phyloP scores from a whole-genome alignment of 148 eudicot genomes.

The Vaccinium corymbosum region DNA sequence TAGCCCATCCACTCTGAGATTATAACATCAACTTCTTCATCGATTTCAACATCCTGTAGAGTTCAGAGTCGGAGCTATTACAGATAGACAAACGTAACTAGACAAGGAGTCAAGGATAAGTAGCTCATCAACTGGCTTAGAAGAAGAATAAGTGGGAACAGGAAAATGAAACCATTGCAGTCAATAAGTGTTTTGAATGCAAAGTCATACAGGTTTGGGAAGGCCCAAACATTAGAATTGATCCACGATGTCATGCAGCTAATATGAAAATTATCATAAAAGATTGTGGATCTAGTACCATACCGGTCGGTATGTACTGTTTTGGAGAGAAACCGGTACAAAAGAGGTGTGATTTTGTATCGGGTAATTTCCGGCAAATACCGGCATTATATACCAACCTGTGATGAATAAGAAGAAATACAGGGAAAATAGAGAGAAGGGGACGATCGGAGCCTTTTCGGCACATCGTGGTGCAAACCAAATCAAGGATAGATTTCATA shows the following conservation, averaged over 20 bases:
- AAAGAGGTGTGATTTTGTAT: no score
- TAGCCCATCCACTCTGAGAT: constrained; percentile 99
- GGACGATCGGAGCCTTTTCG: no score
- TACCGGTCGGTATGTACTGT: no score
- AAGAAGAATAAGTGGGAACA: neutral
- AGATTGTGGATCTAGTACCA: no score
- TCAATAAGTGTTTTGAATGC: neutral
- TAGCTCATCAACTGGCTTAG: neutral
- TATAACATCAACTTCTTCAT: constrained; percentile 91
- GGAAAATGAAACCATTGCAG: neutral
- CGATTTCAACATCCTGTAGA: constrained; percentile 87
- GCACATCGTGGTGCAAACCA: no score
- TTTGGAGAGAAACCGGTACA: no score
- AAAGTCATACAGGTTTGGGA: neutral
- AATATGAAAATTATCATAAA: neutral
- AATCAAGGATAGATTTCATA: no score
- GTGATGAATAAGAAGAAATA: no score
- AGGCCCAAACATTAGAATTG: neutral
- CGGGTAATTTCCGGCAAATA: no score
- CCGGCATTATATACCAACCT: no score
- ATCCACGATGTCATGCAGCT: neutral
- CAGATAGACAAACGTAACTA: neutral
- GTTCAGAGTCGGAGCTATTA: constrained; percentile 10
- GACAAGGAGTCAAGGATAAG: neutral
- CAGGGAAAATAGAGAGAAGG: no score